Evolutionary conservation across 2,329 filamentous ascomycete genomes (phyloP), one percentile per base, ranked within the genome.

Genomic region (Epichloe gansuensis): DNA sequence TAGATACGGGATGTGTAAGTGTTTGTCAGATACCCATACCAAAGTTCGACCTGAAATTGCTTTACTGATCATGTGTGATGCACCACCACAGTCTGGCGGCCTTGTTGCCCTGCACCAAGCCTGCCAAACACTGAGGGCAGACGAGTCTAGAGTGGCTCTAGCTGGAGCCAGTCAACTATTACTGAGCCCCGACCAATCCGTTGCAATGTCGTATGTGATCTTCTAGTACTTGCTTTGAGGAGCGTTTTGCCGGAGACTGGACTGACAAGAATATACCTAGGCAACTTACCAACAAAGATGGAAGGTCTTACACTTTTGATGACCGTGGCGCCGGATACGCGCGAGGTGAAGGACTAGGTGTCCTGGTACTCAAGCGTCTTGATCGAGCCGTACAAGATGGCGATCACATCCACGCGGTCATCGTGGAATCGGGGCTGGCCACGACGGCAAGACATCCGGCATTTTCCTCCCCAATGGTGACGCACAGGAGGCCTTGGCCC

Each of bases 271-370:
- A 31, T 55, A 17, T 34, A 49, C 28, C 55, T 57, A 52, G 38
- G 15, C 38, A 13, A 41, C 13, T 41, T 17, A 51, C 45, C 42
- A 55, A 42, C 43, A 55, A 42, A 0, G 47, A 49, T 2, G 52
- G 53, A 8, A 49, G 55, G 4, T 51, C 47, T 21, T 43, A 48
- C 17, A 54, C 50, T 31, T 74, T 66, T 58, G 74, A 73, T 56
- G 57, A 59, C 5, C 60, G 59, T n/a, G 75, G 70, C 4, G 67
- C 72, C 53, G 77, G 76, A 1, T 80, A 77, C 58, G 72, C 66
- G 1, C 65, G 75, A 69, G 74, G 54, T 9, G 58, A 60, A 34
- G 59, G 58, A 3, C 58, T 69, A 21, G 71, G 62, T 0, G 61
- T 67, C 17, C 52, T 78, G 4, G 54, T 76, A 2, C 53, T 78